These are phyloP conservation scores for Berberis vulgaris DNA, from an alignment of 164 flowering plant species.

Conservation along the genomic window DNA sequence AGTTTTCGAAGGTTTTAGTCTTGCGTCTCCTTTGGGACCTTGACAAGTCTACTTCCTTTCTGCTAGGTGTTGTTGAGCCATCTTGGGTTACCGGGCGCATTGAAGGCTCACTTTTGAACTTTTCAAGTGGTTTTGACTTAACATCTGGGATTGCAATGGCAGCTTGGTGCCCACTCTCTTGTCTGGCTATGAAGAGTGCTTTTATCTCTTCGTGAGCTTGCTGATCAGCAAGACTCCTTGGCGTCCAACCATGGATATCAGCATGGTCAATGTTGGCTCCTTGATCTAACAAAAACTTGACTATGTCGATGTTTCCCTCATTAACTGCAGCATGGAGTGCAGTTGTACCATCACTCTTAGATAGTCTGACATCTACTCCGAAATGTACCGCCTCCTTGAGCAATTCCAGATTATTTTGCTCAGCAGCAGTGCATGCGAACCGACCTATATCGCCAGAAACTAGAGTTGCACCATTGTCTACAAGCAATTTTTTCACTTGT, in stretches of 20 bases:
- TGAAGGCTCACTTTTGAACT: slow-evolving; percentile 53
- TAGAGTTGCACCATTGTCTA: slow-evolving; percentile 49
- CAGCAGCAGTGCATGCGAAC: slow-evolving; percentile 69
- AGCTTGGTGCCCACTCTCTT: slow-evolving; percentile 20
- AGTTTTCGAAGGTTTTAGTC: slow-evolving; percentile 56
- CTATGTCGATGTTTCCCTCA: slow-evolving; percentile 59
- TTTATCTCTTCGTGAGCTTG: slow-evolving; percentile 74
- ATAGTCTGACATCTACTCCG: slow-evolving; percentile 50
- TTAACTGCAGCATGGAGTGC: slow-evolving; percentile 81
- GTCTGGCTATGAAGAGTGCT: slow-evolving; percentile 34
- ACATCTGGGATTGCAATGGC: slow-evolving; percentile 18
- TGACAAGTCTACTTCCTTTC: not conserved
- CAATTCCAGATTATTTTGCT: slow-evolving; percentile 46
- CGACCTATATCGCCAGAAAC: slow-evolving; percentile 47
- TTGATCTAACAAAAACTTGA: slow-evolving; percentile 43
- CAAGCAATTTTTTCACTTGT: slow-evolving; percentile 30
- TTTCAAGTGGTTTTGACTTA: slow-evolving; percentile 24
- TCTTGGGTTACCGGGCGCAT: slow-evolving; percentile 13
- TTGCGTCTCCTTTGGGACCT: slow-evolving; percentile 35
- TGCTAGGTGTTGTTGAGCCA: slow-evolving; percentile 5
- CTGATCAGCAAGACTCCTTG: slow-evolving; percentile 72
- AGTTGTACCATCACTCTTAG: slow-evolving; percentile 47
- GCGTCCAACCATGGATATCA: slow-evolving; percentile 66
- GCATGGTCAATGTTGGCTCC: slow-evolving; percentile 60
- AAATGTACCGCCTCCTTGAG: slow-evolving; percentile 36